These are phyloP conservation scores for Cynanchum wilfordii DNA, from an alignment of 257 asterid genomes.

Conservation along the genomic window DNA sequence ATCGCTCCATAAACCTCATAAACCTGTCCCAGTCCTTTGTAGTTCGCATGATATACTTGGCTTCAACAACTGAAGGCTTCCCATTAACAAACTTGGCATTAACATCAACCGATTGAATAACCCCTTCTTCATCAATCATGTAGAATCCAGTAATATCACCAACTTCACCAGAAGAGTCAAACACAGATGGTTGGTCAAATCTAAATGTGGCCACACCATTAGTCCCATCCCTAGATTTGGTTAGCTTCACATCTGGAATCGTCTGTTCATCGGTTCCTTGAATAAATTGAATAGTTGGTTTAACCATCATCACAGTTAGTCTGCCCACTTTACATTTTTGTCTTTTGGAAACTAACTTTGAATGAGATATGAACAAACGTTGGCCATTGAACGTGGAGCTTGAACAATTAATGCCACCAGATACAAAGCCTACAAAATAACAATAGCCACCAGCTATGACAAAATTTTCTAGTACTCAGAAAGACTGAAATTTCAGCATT, in stretches of 20 bases:
- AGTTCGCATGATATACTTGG: conserved; percentile 75
- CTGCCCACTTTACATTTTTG: conserved; percentile 19
- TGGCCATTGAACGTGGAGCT: conserved; percentile 69
- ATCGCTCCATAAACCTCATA: conserved; percentile 96
- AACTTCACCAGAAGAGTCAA: conserved; percentile 79
- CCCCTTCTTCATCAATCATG: conserved; percentile 95
- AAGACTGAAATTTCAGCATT: not conserved
- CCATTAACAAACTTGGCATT: conserved; percentile 85
- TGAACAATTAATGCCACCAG: conserved; percentile 33
- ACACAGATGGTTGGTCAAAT: conserved; percentile 80
- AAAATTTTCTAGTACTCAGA: not conserved
- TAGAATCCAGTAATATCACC: conserved; percentile 92
- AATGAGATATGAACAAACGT: conserved; percentile 31
- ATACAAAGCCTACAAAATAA: conserved; percentile 36
- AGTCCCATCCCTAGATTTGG: conserved; percentile 83
- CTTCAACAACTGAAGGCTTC: conserved; percentile 91
- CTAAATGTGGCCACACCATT: conserved; percentile 87
- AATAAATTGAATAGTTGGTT: conserved; percentile 86
- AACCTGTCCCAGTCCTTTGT: conserved; percentile 92
- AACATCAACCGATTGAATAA: conserved; percentile 79
- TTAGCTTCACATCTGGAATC: conserved; percentile 81
- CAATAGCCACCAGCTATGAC: not conserved
- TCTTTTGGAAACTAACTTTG: conserved; percentile 25
- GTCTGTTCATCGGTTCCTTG: conserved; percentile 88
- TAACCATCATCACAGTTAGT: conserved; percentile 53